phyloP scores from a whole-genome alignment of 495 filamentous ascomycete species.

The Aspergillus cavernicola region DNA sequence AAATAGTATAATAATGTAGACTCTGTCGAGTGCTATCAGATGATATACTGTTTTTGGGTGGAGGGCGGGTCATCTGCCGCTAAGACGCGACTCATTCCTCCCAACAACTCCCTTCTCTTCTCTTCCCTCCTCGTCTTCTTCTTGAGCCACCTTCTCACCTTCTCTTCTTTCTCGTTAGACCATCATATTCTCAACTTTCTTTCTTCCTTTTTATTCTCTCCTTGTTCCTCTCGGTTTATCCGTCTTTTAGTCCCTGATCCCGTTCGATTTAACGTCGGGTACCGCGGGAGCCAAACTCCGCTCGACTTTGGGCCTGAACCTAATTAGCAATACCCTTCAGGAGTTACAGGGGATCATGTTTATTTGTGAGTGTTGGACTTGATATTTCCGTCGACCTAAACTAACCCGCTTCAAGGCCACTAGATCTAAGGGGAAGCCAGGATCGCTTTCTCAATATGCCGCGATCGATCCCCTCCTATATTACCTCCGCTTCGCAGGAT shows the following conservation, averaged over 20 bases:
- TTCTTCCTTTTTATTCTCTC: background rate
- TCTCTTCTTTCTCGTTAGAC: background rate
- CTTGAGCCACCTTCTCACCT: background rate
- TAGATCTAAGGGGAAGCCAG: constrained; percentile 13
- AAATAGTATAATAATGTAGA: too few species aligned
- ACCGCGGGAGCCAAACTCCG: background rate
- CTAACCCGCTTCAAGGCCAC: constrained; percentile 7
- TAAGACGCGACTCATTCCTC: constrained; percentile 12
- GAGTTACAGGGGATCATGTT: constrained; percentile 6
- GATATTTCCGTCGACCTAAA: background rate
- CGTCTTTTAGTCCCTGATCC: background rate
- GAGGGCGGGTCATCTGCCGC: constrained; percentile 16
- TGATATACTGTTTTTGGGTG: constrained; percentile 3
- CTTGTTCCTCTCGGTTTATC: background rate
- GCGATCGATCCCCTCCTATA: constrained; percentile 21
- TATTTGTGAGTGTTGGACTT: background rate
- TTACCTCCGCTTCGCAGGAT: constrained; percentile 13
- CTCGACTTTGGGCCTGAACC: constrained; percentile 5
- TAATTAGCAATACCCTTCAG: background rate
- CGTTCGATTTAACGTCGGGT: background rate
- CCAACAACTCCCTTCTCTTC: background rate
- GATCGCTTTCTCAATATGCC: constrained; percentile 18
- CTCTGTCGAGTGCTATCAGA: constrained; percentile 1
- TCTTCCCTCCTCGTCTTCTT: background rate
- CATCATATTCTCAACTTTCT: background rate